A percentile compares a stretch with the other conserved stretches of the same genome.
Evolutionary conservation across 257 asterid genomes (phyloP).

Genomic region (Solanum appendiculatum): DNA sequence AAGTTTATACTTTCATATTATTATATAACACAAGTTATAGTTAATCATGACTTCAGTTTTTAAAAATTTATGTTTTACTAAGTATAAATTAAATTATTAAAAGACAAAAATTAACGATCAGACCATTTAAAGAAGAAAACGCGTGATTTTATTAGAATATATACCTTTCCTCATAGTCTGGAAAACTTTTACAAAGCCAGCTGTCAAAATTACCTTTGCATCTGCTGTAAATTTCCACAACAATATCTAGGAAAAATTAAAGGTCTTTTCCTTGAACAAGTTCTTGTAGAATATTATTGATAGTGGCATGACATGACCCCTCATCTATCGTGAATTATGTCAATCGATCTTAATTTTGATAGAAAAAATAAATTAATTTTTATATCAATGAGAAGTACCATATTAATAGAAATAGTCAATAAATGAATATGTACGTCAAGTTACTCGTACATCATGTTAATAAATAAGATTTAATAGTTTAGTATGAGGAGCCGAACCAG

Average conservation of each 20-base stretch:
- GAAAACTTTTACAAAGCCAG: background rate
- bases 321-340: background rate
- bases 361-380: background rate
- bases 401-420: background rate
- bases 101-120: background rate
- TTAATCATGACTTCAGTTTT: background rate
- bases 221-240: background rate
- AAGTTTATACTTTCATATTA: background rate
- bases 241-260: background rate
- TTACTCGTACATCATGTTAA: background rate
- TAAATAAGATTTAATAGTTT: background rate
- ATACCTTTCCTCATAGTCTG: background rate
- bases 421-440: background rate
- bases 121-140: background rate
- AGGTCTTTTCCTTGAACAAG: background rate
- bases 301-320: background rate
- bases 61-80: background rate
- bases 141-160: background rate
- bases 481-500: too few species aligned
- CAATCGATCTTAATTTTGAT: background rate
- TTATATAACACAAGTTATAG: background rate
- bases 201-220: background rate
- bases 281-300: background rate
- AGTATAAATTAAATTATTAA: background rate
- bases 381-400: background rate